Evolutionary conservation across 768 basidiomycete species (phyloP).

Genomic region (Jaapia argillacea): DNA sequence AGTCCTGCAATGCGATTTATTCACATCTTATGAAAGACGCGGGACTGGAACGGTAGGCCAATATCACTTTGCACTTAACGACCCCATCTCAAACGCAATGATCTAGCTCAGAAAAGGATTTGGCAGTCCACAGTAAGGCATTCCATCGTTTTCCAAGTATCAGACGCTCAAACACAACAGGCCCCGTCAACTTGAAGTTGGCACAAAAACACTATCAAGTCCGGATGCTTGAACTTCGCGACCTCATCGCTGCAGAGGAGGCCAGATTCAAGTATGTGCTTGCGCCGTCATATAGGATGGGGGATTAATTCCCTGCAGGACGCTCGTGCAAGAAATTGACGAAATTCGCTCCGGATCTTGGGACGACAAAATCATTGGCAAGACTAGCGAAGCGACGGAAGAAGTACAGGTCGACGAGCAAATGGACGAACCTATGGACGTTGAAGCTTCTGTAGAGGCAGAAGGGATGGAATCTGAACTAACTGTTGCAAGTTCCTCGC

Average conservation of each 20-base stretch:
- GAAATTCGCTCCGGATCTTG: slow-evolving; percentile 60
- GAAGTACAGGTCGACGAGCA: slow-evolving; percentile 11
- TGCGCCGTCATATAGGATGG: not conserved
- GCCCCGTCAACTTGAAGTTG: slow-evolving; percentile 52
- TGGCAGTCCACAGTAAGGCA: not conserved
- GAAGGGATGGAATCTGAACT: slow-evolving; percentile 5
- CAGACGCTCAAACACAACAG: slow-evolving; percentile 26
- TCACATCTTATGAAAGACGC: slow-evolving; percentile 59
- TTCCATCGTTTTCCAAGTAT: not conserved
- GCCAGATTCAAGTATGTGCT: slow-evolving; percentile 58
- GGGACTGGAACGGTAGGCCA: slow-evolving; percentile 48
- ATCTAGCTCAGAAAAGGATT: not conserved
- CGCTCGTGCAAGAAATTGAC: slow-evolving; percentile 64
- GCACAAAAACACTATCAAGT: slow-evolving; percentile 67
- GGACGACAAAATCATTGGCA: slow-evolving; percentile 40
- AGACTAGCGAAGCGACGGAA: slow-evolving; percentile 17
- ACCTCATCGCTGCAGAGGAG: slow-evolving; percentile 68
- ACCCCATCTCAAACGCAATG: not conserved
- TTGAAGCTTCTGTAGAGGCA: not conserved
- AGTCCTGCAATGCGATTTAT: slow-evolving; percentile 68
- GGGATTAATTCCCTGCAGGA: slow-evolving; percentile 26
- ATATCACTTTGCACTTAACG: not conserved
- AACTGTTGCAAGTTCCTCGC: too few relatives aligned
- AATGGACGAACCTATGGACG: too few relatives aligned
- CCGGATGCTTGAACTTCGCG: slow-evolving; percentile 62